Base-by-base conservation (phyloP, 176 grass and related monocot genomes). In the Thalia dealbata region DNA sequence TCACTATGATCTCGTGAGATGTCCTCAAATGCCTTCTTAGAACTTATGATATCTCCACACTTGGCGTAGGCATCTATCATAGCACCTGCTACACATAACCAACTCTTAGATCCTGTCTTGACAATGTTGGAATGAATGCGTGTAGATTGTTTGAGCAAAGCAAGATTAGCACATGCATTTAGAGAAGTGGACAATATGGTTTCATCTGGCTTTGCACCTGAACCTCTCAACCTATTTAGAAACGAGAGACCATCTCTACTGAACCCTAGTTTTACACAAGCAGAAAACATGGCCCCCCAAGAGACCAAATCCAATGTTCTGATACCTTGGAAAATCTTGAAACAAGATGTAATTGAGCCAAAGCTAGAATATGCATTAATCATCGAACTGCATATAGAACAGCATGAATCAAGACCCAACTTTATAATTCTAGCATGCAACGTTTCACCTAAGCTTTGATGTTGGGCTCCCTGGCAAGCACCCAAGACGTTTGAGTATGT, bases 11-110 rank as follows among this genome's bases (percentile, higher is more conserved):
- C 67, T 3, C 76, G 56, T 73, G 71, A 78, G 81, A 73, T 54
- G 70, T 16, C 14, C 0, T 14, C 2, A 16, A 90, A 90, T 14
- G 76, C 75, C 8, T 50, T 69, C 68, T 79, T 61, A 3, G 84
- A 84, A 44, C 74, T 62, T 38, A 15, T 0, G 15, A 90, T 87
- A 45, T 87, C 78, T 56, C 88, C 84, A 19, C 78, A 91, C 30
- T 87, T 91, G 1, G 88, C 88, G 23, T 91, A 91, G 28, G 84
- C 81, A 38, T 91, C 81, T 70, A 87, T 80, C 69, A 87, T 19
- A 29, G 81, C 78, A 22, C 81, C 87, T 7, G 78, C 76, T 14
- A 87, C 84, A 0, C 72, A 84, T 8, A 81, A 91, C 60, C 83
- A 68, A 62, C 23, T 71, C 14, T 52, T 46, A 22, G 84, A 77